Conservation (phyloP, 441 rosid species). For the Eutrema salsugineum region DNA sequence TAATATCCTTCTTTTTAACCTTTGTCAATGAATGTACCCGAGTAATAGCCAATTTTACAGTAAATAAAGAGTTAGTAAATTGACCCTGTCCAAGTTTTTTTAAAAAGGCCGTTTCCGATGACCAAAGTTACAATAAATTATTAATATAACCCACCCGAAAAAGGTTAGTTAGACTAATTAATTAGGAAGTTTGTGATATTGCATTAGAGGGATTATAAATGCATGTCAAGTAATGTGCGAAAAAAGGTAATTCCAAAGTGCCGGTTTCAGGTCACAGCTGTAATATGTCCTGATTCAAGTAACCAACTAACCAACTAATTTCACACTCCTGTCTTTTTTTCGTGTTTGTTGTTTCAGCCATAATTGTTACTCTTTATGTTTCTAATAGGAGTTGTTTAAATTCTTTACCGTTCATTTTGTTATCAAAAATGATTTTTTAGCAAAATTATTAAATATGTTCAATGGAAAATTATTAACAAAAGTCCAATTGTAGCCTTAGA, state of each 20-base stretch:
- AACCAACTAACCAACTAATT: conserved; percentile 23
- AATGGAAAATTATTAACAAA: background rate
- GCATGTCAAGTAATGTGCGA: conserved; percentile 12
- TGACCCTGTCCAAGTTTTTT: background rate
- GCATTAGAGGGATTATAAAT: background rate
- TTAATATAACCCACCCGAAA: background rate
- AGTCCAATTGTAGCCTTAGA: background rate
- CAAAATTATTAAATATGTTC: background rate
- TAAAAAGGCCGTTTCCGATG: background rate
- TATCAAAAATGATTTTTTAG: too few species aligned
- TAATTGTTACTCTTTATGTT: background rate
- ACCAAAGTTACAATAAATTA: conserved; percentile 1
- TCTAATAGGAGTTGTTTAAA: background rate
- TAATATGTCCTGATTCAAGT: conserved; percentile 25
- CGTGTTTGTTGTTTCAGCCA: conserved; percentile 11
- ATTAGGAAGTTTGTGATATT: background rate
- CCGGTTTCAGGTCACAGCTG: conserved; percentile 28
- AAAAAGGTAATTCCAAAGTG: conserved; percentile 14
- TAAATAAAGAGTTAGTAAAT: background rate
- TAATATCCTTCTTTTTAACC: background rate
- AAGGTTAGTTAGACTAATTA: background rate
- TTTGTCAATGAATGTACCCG: background rate
- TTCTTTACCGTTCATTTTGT: background rate
- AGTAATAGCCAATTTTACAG: background rate
- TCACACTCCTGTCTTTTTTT: background rate